Base-by-base conservation (phyloP, 1,284 basidiomycete species). In the Prillingera fragicola region DNA sequence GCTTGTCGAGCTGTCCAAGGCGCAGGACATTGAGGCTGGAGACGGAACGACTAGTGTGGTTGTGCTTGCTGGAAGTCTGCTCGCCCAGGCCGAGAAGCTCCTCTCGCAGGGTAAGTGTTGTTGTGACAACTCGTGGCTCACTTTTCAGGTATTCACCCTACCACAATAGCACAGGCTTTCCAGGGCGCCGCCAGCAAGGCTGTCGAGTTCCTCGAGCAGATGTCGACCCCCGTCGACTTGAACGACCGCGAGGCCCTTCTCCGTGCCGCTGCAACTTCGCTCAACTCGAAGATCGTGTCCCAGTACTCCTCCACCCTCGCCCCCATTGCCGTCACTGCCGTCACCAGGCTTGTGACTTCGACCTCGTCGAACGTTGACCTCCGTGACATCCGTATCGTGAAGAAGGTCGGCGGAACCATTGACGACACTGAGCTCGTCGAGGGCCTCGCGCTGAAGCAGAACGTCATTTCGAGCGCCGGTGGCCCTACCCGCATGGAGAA, bases 11-110 rank as follows among this genome's bases (percentile, higher is more conserved):
- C 78, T 99, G 23, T 97, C 94, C 36, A 86, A 87, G 44, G 95
- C 95, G 17, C 95, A 99, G 78, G 95, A 99, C 71, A 82, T 98
- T 41, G 95, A 98, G 72, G 95, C 95, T 18, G 95, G 95, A 52
- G 95, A 99, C 71, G 95, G 95, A 19, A 99, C 95, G n/a, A 99
- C 95, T 10, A 87, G 86, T 29, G 95, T 99, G 18, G 95, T 99
- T 33, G 91, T 99, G 17, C 78, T 98, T 29, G 95, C 95, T 26
- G 95, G 95, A 41, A 87, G 84, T 61, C 75, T 99, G 34, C 77
- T 99, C 3, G 85, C 85, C 38, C 92, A 92, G 21, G 92, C 95
- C 18, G 95, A 99, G 75, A 96, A 94, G 77, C 85, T 98, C 79
- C 77, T 99, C 36, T 78, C 84, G 61, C 97, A 98, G 73, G 91